Conservation (phyloP, 768 basidiomycete species). For the Pleurotus salmoneostramineus region DNA sequence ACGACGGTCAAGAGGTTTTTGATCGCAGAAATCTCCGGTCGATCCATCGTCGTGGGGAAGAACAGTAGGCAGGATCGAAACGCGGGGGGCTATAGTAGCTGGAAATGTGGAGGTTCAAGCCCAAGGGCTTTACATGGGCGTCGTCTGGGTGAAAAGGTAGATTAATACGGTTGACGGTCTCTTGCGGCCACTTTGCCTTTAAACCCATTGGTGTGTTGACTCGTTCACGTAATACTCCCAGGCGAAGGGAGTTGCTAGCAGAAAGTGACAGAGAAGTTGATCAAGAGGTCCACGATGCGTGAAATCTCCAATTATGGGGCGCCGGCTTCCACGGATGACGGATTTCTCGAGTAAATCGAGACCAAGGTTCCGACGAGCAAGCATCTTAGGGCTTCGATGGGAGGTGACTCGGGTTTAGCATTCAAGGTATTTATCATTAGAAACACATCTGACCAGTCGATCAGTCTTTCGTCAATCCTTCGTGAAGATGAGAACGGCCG, state of each 20-base stretch:
- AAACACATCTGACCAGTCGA: too few relatives aligned
- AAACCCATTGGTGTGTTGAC: background rate
- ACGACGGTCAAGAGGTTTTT: constrained; percentile 5
- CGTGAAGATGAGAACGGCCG: too few relatives aligned
- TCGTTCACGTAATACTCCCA: background rate
- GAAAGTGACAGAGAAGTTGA: too few relatives aligned
- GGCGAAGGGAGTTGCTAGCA: background rate
- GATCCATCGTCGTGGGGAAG: background rate
- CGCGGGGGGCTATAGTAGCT: too few relatives aligned
- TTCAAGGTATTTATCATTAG: too few relatives aligned
- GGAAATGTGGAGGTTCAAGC: too few relatives aligned
- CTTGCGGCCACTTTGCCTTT: background rate
- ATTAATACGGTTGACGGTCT: too few relatives aligned
- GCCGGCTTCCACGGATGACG: background rate
- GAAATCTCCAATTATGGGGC: background rate
- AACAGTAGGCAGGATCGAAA: background rate
- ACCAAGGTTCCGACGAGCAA: background rate
- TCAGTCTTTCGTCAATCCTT: too few relatives aligned
- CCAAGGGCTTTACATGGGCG: background rate
- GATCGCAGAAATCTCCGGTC: background rate
- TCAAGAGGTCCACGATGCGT: too few relatives aligned
- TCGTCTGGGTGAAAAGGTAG: background rate
- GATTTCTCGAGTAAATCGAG: background rate
- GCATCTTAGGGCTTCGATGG: background rate
- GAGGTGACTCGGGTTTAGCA: background rate